Evolutionary conservation across 2,329 filamentous ascomycete species (phyloP).

Genomic region (Talaromyces atroroseus): DNA sequence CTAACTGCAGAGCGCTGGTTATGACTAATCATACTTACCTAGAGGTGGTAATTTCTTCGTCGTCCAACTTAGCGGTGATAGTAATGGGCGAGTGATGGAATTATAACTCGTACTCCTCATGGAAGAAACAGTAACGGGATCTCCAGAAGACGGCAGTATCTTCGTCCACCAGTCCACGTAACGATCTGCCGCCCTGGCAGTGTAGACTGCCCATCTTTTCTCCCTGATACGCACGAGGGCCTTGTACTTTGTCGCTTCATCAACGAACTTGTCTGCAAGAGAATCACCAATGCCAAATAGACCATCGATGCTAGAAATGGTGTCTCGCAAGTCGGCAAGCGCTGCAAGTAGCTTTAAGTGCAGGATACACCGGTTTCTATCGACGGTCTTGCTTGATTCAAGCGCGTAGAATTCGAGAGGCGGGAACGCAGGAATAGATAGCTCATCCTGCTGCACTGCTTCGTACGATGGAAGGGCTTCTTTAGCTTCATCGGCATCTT

Average conservation of each 20-base stretch:
- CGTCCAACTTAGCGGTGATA: slow-evolving; percentile 33
- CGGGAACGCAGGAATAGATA: slow-evolving; percentile 18
- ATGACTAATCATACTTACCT: slow-evolving; percentile 40
- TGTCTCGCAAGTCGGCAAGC: slow-evolving; percentile 62
- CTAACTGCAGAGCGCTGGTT: background rate
- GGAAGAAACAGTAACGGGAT: slow-evolving; percentile 15
- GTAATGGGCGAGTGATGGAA: slow-evolving; percentile 18
- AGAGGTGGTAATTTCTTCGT: slow-evolving; percentile 51
- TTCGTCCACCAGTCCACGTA: slow-evolving; percentile 62
- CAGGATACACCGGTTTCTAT: slow-evolving; percentile 57
- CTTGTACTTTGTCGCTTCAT: slow-evolving; percentile 34
- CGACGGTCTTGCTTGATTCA: slow-evolving; percentile 19
- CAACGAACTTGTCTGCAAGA: slow-evolving; percentile 31
- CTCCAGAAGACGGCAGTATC: slow-evolving; percentile 18
- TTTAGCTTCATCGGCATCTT: background rate
- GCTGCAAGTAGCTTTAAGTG: slow-evolving; percentile 69
- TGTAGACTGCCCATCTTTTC: slow-evolving; percentile 68
- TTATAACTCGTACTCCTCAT: slow-evolving; percentile 29
- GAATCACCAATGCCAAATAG: slow-evolving; percentile 59
- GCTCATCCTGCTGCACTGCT: slow-evolving; percentile 12
- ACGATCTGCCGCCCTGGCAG: slow-evolving; percentile 62
- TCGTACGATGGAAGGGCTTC: slow-evolving; percentile 23
- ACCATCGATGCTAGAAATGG: slow-evolving; percentile 60
- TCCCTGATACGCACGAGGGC: slow-evolving; percentile 56
- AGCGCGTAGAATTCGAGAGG: slow-evolving; percentile 20